Evolutionary conservation across 345 rosid genomes (phyloP).

Genomic region (Sisymbrium altissimum): DNA sequence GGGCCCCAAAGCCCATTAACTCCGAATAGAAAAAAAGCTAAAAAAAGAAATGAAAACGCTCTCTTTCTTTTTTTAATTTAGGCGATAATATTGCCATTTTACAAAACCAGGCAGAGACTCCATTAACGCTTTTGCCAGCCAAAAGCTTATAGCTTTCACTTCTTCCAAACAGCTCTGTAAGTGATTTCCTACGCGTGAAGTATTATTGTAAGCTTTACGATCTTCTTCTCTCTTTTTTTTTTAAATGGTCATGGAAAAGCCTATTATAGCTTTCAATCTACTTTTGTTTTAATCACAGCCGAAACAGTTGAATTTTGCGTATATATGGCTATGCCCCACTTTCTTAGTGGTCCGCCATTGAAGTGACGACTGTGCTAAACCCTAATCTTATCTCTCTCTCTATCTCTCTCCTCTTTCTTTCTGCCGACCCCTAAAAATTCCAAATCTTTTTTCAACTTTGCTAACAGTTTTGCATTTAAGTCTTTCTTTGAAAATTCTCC

Average conservation of each 20-base stretch:
- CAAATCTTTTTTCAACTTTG: slow-evolving; percentile 18
- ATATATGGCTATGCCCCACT: slow-evolving; percentile 30
- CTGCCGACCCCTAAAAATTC: slow-evolving; percentile 23
- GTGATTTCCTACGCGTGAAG: slow-evolving; percentile 18
- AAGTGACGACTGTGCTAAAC: slow-evolving; percentile 33
- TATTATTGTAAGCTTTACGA: slow-evolving; percentile 5
- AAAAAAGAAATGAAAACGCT: slow-evolving; percentile 19
- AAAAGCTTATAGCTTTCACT: slow-evolving; percentile 28
- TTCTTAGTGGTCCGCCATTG: slow-evolving; percentile 37
- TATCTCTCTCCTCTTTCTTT: background rate
- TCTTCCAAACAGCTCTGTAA: slow-evolving; percentile 20
- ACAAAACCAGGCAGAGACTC: slow-evolving; percentile 22
- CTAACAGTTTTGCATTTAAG: slow-evolving; percentile 30
- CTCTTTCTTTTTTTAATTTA: background rate
- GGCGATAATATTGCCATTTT: slow-evolving; percentile 8
- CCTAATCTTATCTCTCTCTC: slow-evolving; percentile 35
- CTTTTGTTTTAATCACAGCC: slow-evolving; percentile 3
- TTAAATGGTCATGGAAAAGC: slow-evolving; percentile 4
- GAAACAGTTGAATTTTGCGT: slow-evolving; percentile 30
- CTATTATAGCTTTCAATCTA: slow-evolving; percentile 17
- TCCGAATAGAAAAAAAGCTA: background rate
- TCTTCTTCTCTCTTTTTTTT: background rate
- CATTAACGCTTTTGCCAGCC: slow-evolving; percentile 31
- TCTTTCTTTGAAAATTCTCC: slow-evolving; percentile 29
- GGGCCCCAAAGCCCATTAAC: slow-evolving; percentile 35